Percentiles rank a stretch among this genome's conserved stretches.
Evolutionary conservation across 768 basidiomycete genomes (phyloP).

Genomic region (Suillus hirtellus): DNA sequence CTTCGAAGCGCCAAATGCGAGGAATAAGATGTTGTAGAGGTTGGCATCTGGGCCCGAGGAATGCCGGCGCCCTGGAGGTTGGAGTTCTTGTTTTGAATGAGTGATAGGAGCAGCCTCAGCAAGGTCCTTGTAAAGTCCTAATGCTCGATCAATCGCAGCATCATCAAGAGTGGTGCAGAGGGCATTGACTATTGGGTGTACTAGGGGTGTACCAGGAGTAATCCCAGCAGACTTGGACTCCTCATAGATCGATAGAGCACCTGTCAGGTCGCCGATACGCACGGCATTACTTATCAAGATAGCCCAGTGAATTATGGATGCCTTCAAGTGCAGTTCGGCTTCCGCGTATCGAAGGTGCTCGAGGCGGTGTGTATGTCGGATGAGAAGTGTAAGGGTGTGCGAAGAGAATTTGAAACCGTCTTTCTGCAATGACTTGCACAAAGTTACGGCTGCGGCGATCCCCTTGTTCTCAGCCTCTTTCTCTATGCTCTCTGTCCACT

Average conservation of each 20-base stretch:
- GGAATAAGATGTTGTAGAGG: conserved; percentile 57
- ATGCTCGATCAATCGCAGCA: conserved; percentile 49
- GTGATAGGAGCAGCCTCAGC: conserved; percentile 32
- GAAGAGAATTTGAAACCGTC: conserved; percentile 34
- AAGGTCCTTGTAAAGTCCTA: conserved; percentile 54
- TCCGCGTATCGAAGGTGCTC: conserved; percentile 46
- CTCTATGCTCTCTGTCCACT: conserved; percentile 32
- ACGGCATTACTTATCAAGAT: conserved; percentile 54
- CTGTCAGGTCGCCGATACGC: conserved; percentile 35
- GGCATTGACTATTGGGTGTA: conserved; percentile 54
- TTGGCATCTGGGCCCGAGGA: conserved; percentile 48
- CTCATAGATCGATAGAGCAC: conserved; percentile 53
- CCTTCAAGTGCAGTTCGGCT: conserved; percentile 39
- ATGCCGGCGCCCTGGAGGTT: conserved; percentile 30
- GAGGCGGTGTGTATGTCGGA: conserved; percentile 42
- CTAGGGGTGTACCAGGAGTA: conserved; percentile 47
- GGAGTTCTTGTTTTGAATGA: conserved; percentile 12
- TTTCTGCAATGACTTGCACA: conserved; percentile 34
- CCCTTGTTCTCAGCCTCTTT: conserved; percentile 36
- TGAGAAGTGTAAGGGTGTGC: conserved; percentile 41
- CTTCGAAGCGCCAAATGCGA: conserved; percentile 45
- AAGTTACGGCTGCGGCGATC: conserved; percentile 33
- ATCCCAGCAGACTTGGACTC: conserved; percentile 45
- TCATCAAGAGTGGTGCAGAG: conserved; percentile 48
- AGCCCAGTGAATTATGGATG: conserved; percentile 51